Conservation (phyloP, 306 rosid species). For the Ceratonia siliqua region DNA sequence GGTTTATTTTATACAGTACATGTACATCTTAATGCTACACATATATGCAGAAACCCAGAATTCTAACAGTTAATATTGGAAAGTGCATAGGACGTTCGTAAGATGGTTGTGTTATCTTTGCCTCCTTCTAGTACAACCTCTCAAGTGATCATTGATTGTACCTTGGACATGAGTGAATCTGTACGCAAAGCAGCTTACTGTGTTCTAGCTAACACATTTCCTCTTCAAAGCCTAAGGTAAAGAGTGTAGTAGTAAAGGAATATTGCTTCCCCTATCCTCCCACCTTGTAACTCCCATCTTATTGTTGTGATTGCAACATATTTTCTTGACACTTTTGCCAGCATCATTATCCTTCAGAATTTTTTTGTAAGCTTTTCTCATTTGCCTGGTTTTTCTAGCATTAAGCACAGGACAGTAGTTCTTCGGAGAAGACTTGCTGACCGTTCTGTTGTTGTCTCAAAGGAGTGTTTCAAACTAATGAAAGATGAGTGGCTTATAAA, state of each 20-base stretch:
- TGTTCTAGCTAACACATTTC: constrained; percentile 88
- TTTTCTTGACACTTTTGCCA: neutral
- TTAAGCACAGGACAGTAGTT: constrained; percentile 77
- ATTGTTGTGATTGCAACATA: neutral
- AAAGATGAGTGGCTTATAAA: constrained; percentile 88
- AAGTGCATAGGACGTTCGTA: constrained; percentile 78
- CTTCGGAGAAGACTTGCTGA: constrained; percentile 94
- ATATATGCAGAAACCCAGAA: neutral
- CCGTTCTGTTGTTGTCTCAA: constrained; percentile 74
- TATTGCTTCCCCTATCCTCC: neutral
- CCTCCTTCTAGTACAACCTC: constrained; percentile 84
- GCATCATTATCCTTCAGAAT: neutral
- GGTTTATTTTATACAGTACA: neutral
- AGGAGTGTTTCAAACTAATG: constrained; percentile 81
- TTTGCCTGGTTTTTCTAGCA: constrained; percentile 50
- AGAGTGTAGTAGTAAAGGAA: no score
- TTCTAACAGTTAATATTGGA: constrained; percentile 24
- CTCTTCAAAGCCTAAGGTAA: constrained; percentile 98
- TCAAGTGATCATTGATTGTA: constrained; percentile 81
- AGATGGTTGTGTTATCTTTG: constrained; percentile 80
- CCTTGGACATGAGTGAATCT: constrained; percentile 86
- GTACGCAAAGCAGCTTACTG: constrained; percentile 86
- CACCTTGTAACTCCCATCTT: neutral
- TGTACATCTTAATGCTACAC: constrained; percentile 6
- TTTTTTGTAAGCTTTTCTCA: neutral